A percentile compares a stretch with the other conserved stretches of the same genome.
phyloP scores from a whole-genome alignment of 2,329 filamentous ascomycete genomes.

The Fonsecaea nubica region DNA sequence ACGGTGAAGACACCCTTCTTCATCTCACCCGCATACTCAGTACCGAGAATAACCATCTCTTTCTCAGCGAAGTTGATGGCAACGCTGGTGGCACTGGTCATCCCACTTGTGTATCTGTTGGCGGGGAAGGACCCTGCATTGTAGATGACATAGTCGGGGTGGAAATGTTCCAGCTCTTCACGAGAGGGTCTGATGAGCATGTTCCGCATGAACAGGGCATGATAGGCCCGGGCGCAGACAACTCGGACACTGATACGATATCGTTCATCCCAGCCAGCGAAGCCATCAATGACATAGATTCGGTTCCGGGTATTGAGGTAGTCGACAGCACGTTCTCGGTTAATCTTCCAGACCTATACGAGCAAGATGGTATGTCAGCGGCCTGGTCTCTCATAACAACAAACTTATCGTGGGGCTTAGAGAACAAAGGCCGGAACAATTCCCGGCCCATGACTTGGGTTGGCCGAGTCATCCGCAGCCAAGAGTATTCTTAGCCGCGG shows the following conservation, averaged over 20 bases:
- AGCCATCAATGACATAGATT: conserved; percentile 98
- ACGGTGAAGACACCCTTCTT: conserved; percentile 99
- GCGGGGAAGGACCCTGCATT: conserved; percentile 98
- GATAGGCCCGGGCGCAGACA: conserved; percentile 97
- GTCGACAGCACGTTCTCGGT: conserved; percentile 97
- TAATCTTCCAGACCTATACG: conserved; percentile 94
- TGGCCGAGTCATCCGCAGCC: conserved; percentile 30
- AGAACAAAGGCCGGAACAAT: background rate
- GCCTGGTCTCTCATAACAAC: background rate
- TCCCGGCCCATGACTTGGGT: background rate
- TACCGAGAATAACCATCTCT: conserved; percentile 99
- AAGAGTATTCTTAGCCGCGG: conserved; percentile 23
- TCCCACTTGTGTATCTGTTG: conserved; percentile 96
- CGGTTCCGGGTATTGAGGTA: conserved; percentile 99
- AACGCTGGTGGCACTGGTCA: conserved; percentile 98
- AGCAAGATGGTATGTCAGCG: conserved; percentile 6
- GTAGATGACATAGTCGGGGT: conserved; percentile 99
- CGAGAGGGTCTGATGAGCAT: conserved; percentile 95
- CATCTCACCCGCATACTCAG: conserved; percentile 97
- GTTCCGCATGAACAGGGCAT: conserved; percentile 99
- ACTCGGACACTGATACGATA: conserved; percentile 98
- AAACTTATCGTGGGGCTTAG: conserved; percentile 5
- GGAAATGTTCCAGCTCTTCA: conserved; percentile 95
- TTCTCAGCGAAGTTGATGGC: conserved; percentile 99
- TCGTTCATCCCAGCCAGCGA: conserved; percentile 96